Base-by-base conservation (phyloP, 176 grass and related monocot genomes). In the Lolium rigidum region DNA sequence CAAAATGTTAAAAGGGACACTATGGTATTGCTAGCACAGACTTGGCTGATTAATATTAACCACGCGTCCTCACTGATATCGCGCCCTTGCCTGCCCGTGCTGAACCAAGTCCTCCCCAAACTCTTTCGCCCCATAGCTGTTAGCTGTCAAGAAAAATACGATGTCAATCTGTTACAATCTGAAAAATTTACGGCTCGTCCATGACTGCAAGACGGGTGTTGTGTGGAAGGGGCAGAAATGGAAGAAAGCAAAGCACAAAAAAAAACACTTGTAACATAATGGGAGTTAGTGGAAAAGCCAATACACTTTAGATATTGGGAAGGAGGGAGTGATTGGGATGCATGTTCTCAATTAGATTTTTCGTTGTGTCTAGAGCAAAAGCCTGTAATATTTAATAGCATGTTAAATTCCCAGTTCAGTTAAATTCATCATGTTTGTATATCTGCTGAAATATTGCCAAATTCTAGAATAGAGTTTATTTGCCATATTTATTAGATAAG, bases 381-480 rank as follows among this genome's bases (percentile, higher is more conserved):
- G 6, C 73, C 20, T 70, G 9, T 41, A 47, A 46, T 56, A 50
- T 73, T 73, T 26, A 81, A 31, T 55, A 22, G 4, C 28, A 48
- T 2, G 38, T 58, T 47, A 10, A 22, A 77, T 21, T 61, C 66
- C 54, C 7, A 37, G 62, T 80, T 62, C 6, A 38, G 9, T 80
- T 79, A 2, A 49, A 70, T 80, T 58, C 63, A 3, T 52, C 38
- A 52, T 87, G 18, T 51, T 80, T 81, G n/a, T 79, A 47, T 77
- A 50, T 81, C 56, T 76, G 18, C 39, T 69, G 14, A 80, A 18
- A 24, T 16, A 52, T 68, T 86, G 14, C 21, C 26, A 79, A 64
- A 18, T 54, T 83, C 1, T 26, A 18, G 14, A 85, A 80, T 28
- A 79, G 9, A 73, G 15, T 79, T 31, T 47, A 44, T 60, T 26